Evolutionary conservation across 768 basidiomycete species (phyloP), one percentile per base, ranked within the genome.

Genomic region (Galerina sulciceps): DNA sequence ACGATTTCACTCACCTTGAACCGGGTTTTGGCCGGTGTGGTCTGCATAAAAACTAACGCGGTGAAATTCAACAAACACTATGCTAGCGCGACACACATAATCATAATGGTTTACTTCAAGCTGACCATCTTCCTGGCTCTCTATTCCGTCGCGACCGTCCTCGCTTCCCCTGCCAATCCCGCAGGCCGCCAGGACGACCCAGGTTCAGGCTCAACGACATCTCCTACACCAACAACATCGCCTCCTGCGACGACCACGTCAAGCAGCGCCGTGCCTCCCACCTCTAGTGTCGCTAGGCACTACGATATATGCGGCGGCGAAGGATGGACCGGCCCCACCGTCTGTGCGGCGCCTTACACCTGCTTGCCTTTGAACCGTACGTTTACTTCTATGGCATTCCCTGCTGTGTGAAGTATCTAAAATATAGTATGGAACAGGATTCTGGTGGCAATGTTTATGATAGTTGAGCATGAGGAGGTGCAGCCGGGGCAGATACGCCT

Each of bases 371-470:
- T 42, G 41, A 57, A 44, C 38, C 11, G 49, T 51, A 20, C 37
- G 22, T 31, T 6, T 26, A 26, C 26, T 3, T 51, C 37, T 40
- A 22, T 18, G 8, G 10, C n/a, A 20, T 11, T 6, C 18, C 38
- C 22, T 40, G 2, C 22, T 3, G 14, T 23, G 4, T 26, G 26
- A 8, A 4, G 4, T 31, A 31, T 23, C 37, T 51, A 22, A 51
- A 6, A 6, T 14, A 15, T 22, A 5, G 6, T 40, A 1, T n/a
- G n/a, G n/a, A n/a, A n/a, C 37, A 51, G 40, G 48, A 3, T 57
- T 50, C 26, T 57, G 50, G 41, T 57, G 48, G 34, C 56, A 57
- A 35, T 57, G 56, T 48, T 26, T 57, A 41, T 57, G 47, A 57
- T 22, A n/a, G 22, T 5, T 10, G 37, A 36, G 10, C n/a, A 31